phyloP scores from a whole-genome alignment of 805 yeast species.

The Cyberlindnera xishuangbannaensis region DNA sequence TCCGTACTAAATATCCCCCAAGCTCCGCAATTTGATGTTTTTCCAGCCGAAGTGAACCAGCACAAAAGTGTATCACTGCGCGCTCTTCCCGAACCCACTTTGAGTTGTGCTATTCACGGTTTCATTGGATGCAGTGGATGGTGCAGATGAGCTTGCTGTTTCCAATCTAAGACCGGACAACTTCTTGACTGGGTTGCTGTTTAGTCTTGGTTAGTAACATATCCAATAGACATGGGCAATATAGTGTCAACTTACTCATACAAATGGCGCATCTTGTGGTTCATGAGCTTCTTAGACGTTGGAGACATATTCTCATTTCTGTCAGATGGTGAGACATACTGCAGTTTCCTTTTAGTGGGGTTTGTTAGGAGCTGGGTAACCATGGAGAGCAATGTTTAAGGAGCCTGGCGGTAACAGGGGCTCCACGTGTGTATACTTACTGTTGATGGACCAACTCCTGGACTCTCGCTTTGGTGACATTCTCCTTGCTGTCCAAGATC shows the following conservation, averaged over 20 bases:
- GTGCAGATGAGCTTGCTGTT: slow-evolving; percentile 10
- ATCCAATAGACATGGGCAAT: not conserved
- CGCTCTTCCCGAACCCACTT: no score
- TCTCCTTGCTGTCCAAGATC: slow-evolving; percentile 24
- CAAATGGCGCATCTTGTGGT: slow-evolving; percentile 24
- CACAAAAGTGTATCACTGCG: no score
- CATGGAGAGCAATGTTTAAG: no score
- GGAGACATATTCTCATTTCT: slow-evolving; percentile 26
- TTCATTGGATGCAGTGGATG: no score
- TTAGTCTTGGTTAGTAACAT: not conserved
- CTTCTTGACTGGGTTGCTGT: slow-evolving; percentile 24
- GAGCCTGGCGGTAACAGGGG: no score
- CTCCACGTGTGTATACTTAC: slow-evolving; percentile 13
- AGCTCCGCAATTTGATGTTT: no score
- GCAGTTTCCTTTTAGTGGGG: slow-evolving; percentile 17
- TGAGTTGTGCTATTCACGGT: no score
- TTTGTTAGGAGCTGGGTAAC: slow-evolving; percentile 8
- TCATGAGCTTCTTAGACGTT: slow-evolving; percentile 25
- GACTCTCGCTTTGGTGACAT: slow-evolving; percentile 24
- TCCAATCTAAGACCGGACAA: slow-evolving; percentile 24
- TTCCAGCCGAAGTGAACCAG: no score
- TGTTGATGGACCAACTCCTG: slow-evolving; percentile 25
- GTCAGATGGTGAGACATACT: slow-evolving; percentile 27
- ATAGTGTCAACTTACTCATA: slow-evolving; percentile 19
- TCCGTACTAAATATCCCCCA: no score